phyloP scores from a whole-genome alignment of 2,329 filamentous ascomycete species.

The Claviceps sp. region DNA sequence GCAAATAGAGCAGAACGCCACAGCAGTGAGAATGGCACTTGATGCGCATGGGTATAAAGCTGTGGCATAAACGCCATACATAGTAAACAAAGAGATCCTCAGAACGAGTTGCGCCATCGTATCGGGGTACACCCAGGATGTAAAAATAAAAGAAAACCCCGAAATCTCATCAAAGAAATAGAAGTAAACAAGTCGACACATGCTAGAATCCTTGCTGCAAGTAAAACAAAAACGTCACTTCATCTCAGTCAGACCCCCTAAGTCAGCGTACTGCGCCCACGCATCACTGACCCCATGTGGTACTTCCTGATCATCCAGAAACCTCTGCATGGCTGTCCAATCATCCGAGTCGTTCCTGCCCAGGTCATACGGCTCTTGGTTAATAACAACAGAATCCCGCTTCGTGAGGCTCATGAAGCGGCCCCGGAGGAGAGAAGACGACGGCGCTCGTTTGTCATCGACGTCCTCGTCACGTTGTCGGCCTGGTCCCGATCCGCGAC shows the following conservation, averaged over 20 bases:
- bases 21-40: too few species aligned
- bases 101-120: too few species aligned
- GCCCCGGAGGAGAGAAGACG: constrained; percentile 8
- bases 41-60: too few species aligned
- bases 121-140: too few species aligned
- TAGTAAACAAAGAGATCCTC: too few species aligned
- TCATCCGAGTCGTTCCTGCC: constrained; percentile 17
- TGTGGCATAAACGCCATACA: too few species aligned
- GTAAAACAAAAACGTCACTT: constrained; percentile 11
- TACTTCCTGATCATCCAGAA: constrained; percentile 17
- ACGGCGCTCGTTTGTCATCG: constrained; percentile 12
- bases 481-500: constrained; percentile 7
- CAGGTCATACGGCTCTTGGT: constrained; percentile 14
- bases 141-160: too few species aligned
- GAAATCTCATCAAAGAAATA: background rate
- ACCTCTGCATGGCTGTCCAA: constrained; percentile 24
- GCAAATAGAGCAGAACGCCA: too few species aligned
- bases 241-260: constrained; percentile 31
- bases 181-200: background rate
- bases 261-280: constrained; percentile 33
- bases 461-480: constrained; percentile 12
- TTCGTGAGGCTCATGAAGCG: constrained; percentile 8
- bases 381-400: background rate
- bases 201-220: background rate
- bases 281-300: constrained; percentile 16